Evolutionary conservation across 257 asterid genomes (phyloP).

Genomic region (Galeopsis tetrahit): DNA sequence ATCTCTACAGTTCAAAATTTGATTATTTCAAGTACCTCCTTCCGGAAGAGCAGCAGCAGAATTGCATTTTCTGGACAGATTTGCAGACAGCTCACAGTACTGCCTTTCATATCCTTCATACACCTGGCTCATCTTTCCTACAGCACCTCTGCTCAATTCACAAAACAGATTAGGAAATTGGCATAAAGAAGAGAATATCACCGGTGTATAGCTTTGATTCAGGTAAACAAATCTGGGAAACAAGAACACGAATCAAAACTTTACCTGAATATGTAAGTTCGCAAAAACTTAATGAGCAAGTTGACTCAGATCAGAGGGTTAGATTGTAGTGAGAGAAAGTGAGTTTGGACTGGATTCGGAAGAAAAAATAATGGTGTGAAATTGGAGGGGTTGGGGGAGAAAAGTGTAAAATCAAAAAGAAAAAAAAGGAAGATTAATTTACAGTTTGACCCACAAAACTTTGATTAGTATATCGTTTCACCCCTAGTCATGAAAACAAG

Average conservation of each 20-base stretch:
- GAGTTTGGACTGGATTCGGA: slow-evolving; percentile 19
- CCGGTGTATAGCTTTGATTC: background rate
- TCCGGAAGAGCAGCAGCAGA: slow-evolving; percentile 68
- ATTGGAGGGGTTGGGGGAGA: background rate
- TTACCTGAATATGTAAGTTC: slow-evolving; percentile 27
- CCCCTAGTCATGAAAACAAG: no score
- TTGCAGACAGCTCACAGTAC: slow-evolving; percentile 92
- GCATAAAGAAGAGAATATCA: background rate
- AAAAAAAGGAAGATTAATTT: slow-evolving; percentile 9
- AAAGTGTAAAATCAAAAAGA: background rate
- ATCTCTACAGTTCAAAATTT: background rate
- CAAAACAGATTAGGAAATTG: slow-evolving; percentile 6
- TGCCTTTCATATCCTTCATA: slow-evolving; percentile 93
- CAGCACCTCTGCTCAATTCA: slow-evolving; percentile 36
- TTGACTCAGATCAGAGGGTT: slow-evolving; percentile 41
- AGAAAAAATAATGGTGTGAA: slow-evolving; percentile 7
- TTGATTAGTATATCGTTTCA: slow-evolving; percentile 1
- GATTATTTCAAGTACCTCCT: slow-evolving; percentile 61
- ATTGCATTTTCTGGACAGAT: slow-evolving; percentile 72
- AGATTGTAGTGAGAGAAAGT: slow-evolving; percentile 29
- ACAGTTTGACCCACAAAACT: slow-evolving; percentile 2
- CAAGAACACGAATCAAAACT: slow-evolving; percentile 20
- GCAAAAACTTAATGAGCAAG: slow-evolving; percentile 31
- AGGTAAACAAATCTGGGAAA: background rate
- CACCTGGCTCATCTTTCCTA: slow-evolving; percentile 75